Evolutionary conservation across 805 yeast species (phyloP).

Genomic region (Wickerhamomyces ciferrii): DNA sequence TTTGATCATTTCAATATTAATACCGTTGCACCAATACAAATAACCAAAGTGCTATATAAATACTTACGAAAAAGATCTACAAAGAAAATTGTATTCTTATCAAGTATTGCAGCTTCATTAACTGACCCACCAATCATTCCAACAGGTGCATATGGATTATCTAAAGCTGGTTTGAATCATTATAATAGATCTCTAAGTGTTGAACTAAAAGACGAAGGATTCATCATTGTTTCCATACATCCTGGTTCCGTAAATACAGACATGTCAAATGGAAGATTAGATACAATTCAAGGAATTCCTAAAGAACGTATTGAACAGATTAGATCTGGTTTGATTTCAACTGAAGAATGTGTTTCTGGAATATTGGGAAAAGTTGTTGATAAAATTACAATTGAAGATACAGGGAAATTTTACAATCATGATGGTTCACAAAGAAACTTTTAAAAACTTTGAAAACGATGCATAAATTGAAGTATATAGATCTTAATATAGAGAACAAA

Average conservation of each 20-base stretch:
- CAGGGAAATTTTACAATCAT: constrained; percentile 22
- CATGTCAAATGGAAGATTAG: constrained; percentile 2
- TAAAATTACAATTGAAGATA: constrained; percentile 18
- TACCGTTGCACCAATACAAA: constrained; percentile 19
- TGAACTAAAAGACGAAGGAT: constrained; percentile 22
- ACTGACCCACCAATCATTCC: constrained; percentile 8
- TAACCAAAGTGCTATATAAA: constrained; percentile 16
- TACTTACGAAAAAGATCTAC: constrained; percentile 14
- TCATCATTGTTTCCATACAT: constrained; percentile 26
- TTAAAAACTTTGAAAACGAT: no score
- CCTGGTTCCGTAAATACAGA: constrained; percentile 26
- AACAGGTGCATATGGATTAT: constrained; percentile 27
- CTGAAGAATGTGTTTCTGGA: constrained; percentile 21
- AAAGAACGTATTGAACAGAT: neutral
- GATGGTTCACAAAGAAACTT: constrained; percentile 12
- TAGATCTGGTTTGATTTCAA: constrained; percentile 10
- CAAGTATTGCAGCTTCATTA: constrained; percentile 23
- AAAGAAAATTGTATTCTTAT: constrained; percentile 23
- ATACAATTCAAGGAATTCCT: neutral
- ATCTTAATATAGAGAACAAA: no score
- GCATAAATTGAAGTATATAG: no score
- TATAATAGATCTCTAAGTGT: constrained; percentile 20
- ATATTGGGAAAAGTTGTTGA: constrained; percentile 14
- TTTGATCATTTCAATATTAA: constrained; percentile 17
- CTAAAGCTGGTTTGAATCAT: constrained; percentile 34